Conservation (phyloP, 176 grass and related monocot genomes). For the Phoenix dactylifera region DNA sequence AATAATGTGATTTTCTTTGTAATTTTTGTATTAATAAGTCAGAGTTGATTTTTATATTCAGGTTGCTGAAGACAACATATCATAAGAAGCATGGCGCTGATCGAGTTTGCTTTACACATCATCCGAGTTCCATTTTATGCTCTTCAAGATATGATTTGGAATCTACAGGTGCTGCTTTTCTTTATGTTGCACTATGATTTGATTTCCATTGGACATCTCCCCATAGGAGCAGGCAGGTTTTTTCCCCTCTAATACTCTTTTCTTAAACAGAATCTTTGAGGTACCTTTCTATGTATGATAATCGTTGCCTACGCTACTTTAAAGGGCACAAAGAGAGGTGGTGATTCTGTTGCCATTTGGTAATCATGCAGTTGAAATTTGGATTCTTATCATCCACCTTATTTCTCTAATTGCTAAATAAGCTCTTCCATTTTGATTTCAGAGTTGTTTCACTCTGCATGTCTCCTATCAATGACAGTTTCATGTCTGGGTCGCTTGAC, state of each 20-base stretch:
- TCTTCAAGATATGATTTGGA: constrained; percentile 84
- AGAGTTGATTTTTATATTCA: constrained; percentile 21
- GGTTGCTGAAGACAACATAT: constrained; percentile 85
- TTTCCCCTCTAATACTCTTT: background rate
- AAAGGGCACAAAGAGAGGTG: constrained; percentile 98
- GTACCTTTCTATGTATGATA: constrained; percentile 93
- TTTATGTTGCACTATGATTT: background rate
- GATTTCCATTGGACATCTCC: background rate
- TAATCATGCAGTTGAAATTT: background rate
- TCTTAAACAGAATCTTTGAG: constrained; percentile 54
- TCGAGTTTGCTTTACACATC: constrained; percentile 83
- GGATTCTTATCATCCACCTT: constrained; percentile 4
- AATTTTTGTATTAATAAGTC: constrained; percentile 13
- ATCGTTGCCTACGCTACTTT: constrained; percentile 93
- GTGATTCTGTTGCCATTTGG: background rate
- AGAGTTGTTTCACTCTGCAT: constrained; percentile 86
- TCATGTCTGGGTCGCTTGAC: constrained; percentile 94
- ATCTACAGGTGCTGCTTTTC: constrained; percentile 5
- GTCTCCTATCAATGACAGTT: constrained; percentile 95
- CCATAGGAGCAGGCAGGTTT: background rate
- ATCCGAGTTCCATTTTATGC: constrained; percentile 90
- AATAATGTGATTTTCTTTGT: background rate
- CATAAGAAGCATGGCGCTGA: constrained; percentile 95
- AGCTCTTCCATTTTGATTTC: constrained; percentile 19
- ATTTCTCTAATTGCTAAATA: constrained; percentile 11